These are phyloP conservation scores for Akanthomyces dipterigenus DNA, from an alignment of 2,329 filamentous ascomycete genomes.

Conservation along the genomic window DNA sequence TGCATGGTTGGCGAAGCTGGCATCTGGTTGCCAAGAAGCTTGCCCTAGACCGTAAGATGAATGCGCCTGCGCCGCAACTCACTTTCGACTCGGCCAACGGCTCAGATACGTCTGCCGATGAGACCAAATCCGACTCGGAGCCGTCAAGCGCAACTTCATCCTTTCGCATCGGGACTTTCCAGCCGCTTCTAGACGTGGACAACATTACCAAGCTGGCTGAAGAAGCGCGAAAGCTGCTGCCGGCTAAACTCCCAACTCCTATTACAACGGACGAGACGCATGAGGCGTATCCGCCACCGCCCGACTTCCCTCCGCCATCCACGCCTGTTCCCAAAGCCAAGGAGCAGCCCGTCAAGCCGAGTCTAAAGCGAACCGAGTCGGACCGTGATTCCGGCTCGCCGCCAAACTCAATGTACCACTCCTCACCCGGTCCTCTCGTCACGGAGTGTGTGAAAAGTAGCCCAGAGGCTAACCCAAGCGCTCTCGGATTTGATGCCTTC, in stretches of 20 bases:
- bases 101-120: background rate
- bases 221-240: slow-evolving; percentile 40
- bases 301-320: background rate
- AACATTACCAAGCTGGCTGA: slow-evolving; percentile 49
- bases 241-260: slow-evolving; percentile 18
- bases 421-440: background rate
- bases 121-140: slow-evolving; percentile 21
- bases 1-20: slow-evolving; percentile 87
- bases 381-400: background rate
- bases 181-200: slow-evolving; percentile 59
- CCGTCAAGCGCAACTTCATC: slow-evolving; percentile 39
- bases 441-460: background rate
- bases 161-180: slow-evolving; percentile 61
- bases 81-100: slow-evolving; percentile 15
- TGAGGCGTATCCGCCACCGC: background rate
- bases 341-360: background rate
- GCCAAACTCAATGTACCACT: background rate
- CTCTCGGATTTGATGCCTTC: slow-evolving; percentile 17
- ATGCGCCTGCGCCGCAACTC: slow-evolving; percentile 23
- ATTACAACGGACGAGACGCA: background rate
- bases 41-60: slow-evolving; percentile 35
- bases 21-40: slow-evolving; percentile 71
- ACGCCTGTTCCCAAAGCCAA: background rate
- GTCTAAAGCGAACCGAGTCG: background rate
- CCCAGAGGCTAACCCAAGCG: background rate